Base-by-base conservation (phyloP, 495 filamentous ascomycete genomes). In the Astrothelium subdiscretum region DNA sequence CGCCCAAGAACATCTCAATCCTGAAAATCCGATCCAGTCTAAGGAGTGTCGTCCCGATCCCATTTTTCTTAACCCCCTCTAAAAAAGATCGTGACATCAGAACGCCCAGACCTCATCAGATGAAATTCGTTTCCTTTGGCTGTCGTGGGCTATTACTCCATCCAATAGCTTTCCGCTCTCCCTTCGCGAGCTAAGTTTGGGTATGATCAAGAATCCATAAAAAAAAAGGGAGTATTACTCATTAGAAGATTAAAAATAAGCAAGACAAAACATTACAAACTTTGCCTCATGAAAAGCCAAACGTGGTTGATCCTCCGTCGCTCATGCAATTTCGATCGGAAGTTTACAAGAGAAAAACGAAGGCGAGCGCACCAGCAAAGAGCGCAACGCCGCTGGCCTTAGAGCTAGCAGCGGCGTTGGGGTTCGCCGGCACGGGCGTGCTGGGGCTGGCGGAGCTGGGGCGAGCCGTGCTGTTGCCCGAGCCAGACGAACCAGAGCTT, bases 221-320 rank as follows among this genome's bases (percentile, higher is more conserved):
- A 29, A n/a, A n/a, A 54, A 54, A 54, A 29, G 8, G 15, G 29
- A 29, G 22, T 27, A 54, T 54, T 54, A 54, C 20, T 15, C 20
- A 54, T 54, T 54, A 54, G 48, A 54, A 54, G 48, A 54, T 54
- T 54, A 54, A 54, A 29, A 29, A 54, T 54, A 54, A 15, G 24
- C 12, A 29, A 15, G n/a, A 38, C 26, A 4, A 54, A 11, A 54
- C 48, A 54, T 54, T 54, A 54, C 12, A 20, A 27, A 5, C 20
- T 54, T 54, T 29, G 20, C n/a, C 5, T 48, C 43, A 40, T 15
- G 35, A 6, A 40, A 40, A 6, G 35, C 15, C 35, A 40, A 40
- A 40, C n/a, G n/a, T n/a, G n/a, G n/a, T n/a, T n/a, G n/a, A 38
- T 15, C 43, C 43, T 20, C n/a, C 10, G 20, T 48, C n/a, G 43